These are phyloP conservation scores for Eimeria zaria DNA, from an alignment of 169 alveolate species.

Conservation along the genomic window DNA sequence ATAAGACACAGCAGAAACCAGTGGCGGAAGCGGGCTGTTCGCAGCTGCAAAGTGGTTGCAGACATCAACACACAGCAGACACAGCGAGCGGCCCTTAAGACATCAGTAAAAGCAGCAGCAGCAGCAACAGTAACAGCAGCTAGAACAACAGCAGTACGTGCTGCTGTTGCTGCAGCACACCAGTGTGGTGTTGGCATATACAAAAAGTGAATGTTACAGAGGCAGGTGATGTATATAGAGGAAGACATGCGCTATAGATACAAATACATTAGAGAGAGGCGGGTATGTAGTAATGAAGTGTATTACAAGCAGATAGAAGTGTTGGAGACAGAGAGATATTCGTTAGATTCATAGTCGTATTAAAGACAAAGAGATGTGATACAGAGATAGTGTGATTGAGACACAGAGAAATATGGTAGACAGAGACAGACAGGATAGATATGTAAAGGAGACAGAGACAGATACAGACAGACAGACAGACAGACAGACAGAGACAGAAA, in stretches of 20 bases:
- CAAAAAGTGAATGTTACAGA: not conserved
- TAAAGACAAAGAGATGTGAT: no score
- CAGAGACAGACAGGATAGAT: not conserved
- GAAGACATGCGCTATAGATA: not conserved
- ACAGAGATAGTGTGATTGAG: not conserved
- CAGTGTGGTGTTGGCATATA: not conserved
- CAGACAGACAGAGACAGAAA: no score
- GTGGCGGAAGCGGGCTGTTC: slow-evolving; percentile 2
- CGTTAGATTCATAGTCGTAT: no score
- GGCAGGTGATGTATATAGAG: not conserved
- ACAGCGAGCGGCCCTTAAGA: not conserved
- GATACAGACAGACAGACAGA: not conserved
- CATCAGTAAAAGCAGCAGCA: not conserved
- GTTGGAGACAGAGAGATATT: not conserved
- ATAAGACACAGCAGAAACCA: not conserved
- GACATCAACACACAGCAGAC: not conserved
- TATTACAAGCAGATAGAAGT: no score
- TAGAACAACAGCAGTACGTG: not conserved
- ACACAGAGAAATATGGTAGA: no score
- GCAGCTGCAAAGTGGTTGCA: not conserved
- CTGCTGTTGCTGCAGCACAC: not conserved
- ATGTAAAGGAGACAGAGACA: not conserved
- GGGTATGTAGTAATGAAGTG: no score
- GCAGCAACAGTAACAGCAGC: not conserved
- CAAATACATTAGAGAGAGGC: no score